Evolutionary conservation across 2,329 filamentous ascomycete genomes (phyloP).

Genomic region (Ustulina deusta): DNA sequence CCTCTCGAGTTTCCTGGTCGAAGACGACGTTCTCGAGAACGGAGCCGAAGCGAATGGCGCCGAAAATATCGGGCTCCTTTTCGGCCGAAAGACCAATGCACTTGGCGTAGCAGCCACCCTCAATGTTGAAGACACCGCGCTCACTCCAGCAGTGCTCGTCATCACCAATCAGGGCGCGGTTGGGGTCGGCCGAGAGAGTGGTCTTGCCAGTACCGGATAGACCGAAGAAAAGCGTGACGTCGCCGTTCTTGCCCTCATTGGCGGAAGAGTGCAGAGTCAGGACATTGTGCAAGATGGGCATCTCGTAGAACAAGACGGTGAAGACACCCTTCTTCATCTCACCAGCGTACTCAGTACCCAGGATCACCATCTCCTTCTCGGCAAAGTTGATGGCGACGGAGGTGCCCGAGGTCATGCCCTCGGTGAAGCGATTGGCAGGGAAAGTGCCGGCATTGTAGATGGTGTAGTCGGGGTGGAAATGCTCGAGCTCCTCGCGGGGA

Average conservation of each 20-base stretch:
- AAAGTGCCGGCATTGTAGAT: conserved; percentile 99
- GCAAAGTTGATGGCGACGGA: conserved; percentile 99
- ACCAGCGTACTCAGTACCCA: conserved; percentile 97
- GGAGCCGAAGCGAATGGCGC: conserved; percentile 95
- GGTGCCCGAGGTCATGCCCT: conserved; percentile 98
- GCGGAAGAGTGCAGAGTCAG: conserved; percentile 98
- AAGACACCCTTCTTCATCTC: conserved; percentile 99
- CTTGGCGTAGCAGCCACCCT: conserved; percentile 99
- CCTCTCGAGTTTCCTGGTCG: conserved; percentile 85
- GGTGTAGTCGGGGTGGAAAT: conserved; percentile 99
- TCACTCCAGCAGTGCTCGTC: conserved; percentile 99
- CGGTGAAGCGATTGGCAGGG: conserved; percentile 97
- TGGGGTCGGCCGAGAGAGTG: conserved; percentile 94
- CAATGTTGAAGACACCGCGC: conserved; percentile 97
- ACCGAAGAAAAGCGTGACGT: conserved; percentile 99
- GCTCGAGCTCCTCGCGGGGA: conserved; percentile 87
- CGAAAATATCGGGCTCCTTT: conserved; percentile 99
- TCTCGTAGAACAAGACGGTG: conserved; percentile 99
- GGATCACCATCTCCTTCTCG: conserved; percentile 99
- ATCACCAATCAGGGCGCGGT: conserved; percentile 95
- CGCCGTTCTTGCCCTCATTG: conserved; percentile 93
- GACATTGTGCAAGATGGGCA: conserved; percentile 99
- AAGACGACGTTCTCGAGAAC: conserved; percentile 99
- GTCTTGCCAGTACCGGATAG: conserved; percentile 99
- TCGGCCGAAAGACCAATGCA: conserved; percentile 96